Conservation (phyloP, 768 basidiomycete genomes). For the Rhizopogon sp. region DNA sequence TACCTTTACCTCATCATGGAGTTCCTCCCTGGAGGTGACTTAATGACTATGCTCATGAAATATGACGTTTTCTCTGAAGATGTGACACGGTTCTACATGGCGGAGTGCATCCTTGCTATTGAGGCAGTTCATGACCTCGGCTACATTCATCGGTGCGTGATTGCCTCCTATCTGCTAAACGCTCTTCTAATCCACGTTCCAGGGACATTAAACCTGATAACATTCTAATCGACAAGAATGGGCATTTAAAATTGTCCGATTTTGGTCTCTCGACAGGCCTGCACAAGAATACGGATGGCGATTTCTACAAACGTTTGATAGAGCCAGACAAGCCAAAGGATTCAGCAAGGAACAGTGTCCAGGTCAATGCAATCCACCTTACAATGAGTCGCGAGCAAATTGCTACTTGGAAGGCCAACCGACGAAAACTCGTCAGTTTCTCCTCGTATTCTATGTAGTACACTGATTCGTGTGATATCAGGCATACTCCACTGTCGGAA, state of each 20-base stretch:
- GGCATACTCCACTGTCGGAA: slow-evolving; percentile 88
- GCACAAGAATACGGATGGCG: slow-evolving; percentile 92
- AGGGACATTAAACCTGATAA: slow-evolving; percentile 99
- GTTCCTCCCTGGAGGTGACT: slow-evolving; percentile 86
- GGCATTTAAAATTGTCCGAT: slow-evolving; percentile 96
- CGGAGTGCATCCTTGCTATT: slow-evolving; percentile 95
- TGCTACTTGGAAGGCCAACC: slow-evolving; percentile 98
- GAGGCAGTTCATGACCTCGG: slow-evolving; percentile 98
- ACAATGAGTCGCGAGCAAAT: slow-evolving; percentile 97
- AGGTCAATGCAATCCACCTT: slow-evolving; percentile 95
- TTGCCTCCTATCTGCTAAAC: neutral
- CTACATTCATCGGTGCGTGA: slow-evolving; percentile 89
- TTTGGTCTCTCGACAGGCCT: slow-evolving; percentile 97
- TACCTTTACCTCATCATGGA: slow-evolving; percentile 99
- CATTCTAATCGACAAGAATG: slow-evolving; percentile 94
- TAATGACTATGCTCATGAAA: slow-evolving; percentile 99
- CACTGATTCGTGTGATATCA: slow-evolving; percentile 23
- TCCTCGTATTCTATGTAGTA: neutral
- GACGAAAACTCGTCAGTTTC: slow-evolving; percentile 77
- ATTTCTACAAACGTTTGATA: slow-evolving; percentile 88
- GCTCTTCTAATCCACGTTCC: slow-evolving; percentile 2
- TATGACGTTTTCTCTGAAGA: slow-evolving; percentile 99
- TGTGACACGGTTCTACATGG: slow-evolving; percentile 98
- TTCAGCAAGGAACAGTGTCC: slow-evolving; percentile 86
- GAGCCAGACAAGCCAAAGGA: slow-evolving; percentile 68